Evolutionary conservation across 371 early-diverging fungal genomes (phyloP), one percentile per base, ranked within the genome.

Genomic region (Nematocida minor): DNA sequence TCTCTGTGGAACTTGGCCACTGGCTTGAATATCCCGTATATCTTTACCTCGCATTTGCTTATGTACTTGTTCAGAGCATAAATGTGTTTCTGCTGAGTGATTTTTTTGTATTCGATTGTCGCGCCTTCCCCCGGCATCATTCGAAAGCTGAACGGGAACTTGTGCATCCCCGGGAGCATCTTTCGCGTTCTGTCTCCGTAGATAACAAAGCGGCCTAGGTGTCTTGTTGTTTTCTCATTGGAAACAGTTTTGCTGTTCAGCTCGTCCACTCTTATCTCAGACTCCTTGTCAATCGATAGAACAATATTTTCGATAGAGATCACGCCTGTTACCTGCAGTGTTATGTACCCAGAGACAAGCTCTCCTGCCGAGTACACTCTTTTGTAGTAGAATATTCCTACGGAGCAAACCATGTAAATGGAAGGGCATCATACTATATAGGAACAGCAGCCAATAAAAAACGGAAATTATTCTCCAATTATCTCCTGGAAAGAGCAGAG

Each of bases 11-110:
- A 16, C 7, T 32, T 40, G 18, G 77, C 44, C 20, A 74, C 66
- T 29, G 77, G 77, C 62, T 74, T 74, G 32, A 62, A 74, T 32
- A 74, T 74, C n/a, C 77, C 77, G 31, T 62, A 74, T 40, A 74
- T 74, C 38, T 53, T 48, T 49, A 74, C 77, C 42, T 74, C 77
- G 44, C 77, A 74, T 29, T 40, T 48, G 49, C 48, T 60, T 20
- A 74, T 64, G 49, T 74, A 74, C 29, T 29, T 62, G 34, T 74
- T 74, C 22, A 74, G 22, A 3, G 60, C 51, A 38, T 31, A 64
- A 25, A 74, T 74, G 11, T 62, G 32, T 64, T 40, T 62, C 9
- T 38, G 20, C 32, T 64, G 18, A 1, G 66, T 64, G 22, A 16
- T 47, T 74, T 74, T 74, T 18, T 38, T 53, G 66, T 74, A 74